These are phyloP conservation scores for Sporothrix dimorphospora DNA, from an alignment of 2,329 filamentous ascomycete genomes.

Conservation along the genomic window DNA sequence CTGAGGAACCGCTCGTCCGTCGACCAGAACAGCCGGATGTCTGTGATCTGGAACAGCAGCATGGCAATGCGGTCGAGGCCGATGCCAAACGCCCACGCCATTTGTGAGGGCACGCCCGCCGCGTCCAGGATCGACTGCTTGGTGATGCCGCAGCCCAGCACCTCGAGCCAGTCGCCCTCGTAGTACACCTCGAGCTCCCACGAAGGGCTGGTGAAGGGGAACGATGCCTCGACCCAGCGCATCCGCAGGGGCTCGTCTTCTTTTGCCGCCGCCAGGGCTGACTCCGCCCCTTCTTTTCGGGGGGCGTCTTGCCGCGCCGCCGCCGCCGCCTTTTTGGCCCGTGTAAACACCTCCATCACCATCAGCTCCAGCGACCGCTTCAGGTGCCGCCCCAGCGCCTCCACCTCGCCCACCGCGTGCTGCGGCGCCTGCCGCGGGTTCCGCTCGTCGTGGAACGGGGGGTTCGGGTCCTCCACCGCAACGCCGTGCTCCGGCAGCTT, in stretches of 20 bases:
- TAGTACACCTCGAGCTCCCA: constrained; percentile 98
- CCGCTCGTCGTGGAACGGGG: constrained; percentile 72
- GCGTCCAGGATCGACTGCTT: constrained; percentile 79
- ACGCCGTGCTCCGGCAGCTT: constrained; percentile 73
- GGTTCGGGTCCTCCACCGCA: constrained; percentile 81
- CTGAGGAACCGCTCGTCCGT: constrained; percentile 79
- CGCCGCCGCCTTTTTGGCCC: constrained; percentile 67
- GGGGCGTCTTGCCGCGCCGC: constrained; percentile 41
- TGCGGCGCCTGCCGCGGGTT: constrained; percentile 79
- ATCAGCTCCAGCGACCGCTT: constrained; percentile 88
- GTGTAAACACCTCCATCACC: constrained; percentile 84
- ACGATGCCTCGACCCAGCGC: constrained; percentile 96
- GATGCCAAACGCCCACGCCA: constrained; percentile 95
- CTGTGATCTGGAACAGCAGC: constrained; percentile 93
- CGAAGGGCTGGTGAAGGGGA: constrained; percentile 92
- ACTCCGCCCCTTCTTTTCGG: too few species aligned
- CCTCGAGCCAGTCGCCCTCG: constrained; percentile 92
- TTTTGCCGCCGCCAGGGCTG: constrained; percentile 41
- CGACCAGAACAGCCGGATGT: constrained; percentile 97
- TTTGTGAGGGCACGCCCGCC: constrained; percentile 71
- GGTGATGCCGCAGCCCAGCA: constrained; percentile 89
- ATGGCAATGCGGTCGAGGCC: constrained; percentile 95
- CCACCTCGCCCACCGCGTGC: constrained; percentile 75
- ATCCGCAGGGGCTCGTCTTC: constrained; percentile 75
- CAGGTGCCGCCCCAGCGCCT: constrained; percentile 80